A percentile compares a stretch with the other conserved stretches of the same genome.
Evolutionary conservation across 257 asterid species (phyloP).

Genomic region (Plantago major): DNA sequence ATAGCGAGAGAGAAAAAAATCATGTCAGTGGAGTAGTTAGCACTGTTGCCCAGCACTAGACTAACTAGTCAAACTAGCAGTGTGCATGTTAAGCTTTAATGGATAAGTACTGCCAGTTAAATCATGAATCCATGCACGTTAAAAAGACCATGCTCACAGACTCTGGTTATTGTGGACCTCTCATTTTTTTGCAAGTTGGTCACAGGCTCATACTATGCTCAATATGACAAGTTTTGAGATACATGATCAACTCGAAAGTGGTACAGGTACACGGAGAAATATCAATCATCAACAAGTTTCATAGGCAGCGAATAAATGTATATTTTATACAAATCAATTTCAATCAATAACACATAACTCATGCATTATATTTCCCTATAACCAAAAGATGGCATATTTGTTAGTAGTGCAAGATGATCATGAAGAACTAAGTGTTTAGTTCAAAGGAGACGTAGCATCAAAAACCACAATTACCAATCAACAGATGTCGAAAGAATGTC

Average conservation of each 20-base stretch:
- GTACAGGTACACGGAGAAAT: too few relatives aligned
- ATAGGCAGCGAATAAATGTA: too few relatives aligned
- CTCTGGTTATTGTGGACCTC: not conserved
- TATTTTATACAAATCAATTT: not conserved
- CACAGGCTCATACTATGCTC: not conserved
- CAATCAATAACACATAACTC: not conserved
- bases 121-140: not conserved
- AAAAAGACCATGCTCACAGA: too few relatives aligned
- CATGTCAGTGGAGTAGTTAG: not conserved
- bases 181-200: not conserved
- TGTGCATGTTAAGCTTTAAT: not conserved
- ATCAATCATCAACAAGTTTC: too few relatives aligned
- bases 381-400: not conserved
- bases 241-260: not conserved
- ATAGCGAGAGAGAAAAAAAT: not conserved
- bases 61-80: not conserved
- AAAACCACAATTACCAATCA: slow-evolving; percentile 58
- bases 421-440: not conserved
- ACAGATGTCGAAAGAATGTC: slow-evolving; percentile 78
- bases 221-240: not conserved
- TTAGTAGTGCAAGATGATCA: not conserved
- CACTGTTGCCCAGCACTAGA: not conserved
- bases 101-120: not conserved
- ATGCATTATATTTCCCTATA: not conserved
- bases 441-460: slow-evolving; percentile 4